Evolutionary conservation across 2,329 filamentous ascomycete genomes (phyloP).

Genomic region (Diplodia corticola): DNA sequence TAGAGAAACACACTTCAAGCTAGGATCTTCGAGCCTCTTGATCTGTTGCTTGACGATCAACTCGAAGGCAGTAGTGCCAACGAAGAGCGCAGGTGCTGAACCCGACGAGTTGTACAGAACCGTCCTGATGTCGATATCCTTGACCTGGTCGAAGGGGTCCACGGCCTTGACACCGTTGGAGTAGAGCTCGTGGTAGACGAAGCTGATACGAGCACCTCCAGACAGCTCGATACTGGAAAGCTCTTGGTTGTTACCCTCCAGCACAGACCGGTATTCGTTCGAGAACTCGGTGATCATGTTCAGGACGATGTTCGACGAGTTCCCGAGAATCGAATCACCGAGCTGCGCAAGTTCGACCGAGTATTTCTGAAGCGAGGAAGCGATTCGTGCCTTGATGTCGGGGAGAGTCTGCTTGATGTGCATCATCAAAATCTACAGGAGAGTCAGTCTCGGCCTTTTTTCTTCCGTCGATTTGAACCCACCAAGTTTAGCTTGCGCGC

Average conservation of each 20-base stretch:
- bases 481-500: conserved; percentile 92
- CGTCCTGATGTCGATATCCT: conserved; percentile 95
- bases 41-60: conserved; percentile 99
- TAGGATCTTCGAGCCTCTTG: conserved; percentile 92
- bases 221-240: conserved; percentile 92
- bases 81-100: conserved; percentile 92
- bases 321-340: conserved; percentile 92
- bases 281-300: conserved; percentile 99
- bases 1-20: conserved; percentile 93
- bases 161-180: conserved; percentile 96
- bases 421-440: conserved; percentile 87
- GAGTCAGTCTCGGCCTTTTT: conserved; percentile 30
- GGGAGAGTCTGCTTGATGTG: conserved; percentile 99
- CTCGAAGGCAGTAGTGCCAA: conserved; percentile 97
- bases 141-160: conserved; percentile 95
- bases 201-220: conserved; percentile 95
- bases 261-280: conserved; percentile 92
- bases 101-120: conserved; percentile 99
- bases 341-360: conserved; percentile 75
- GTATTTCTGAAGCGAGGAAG: conserved; percentile 93
- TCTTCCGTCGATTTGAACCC: conserved; percentile 28
- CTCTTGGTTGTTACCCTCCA: conserved; percentile 96
- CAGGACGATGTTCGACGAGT: conserved; percentile 92
- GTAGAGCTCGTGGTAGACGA: conserved; percentile 98
- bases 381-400: conserved; percentile 96